Evolutionary conservation across 2,329 filamentous ascomycete species (phyloP).

Genomic region (Neonectria neomacrospora): DNA sequence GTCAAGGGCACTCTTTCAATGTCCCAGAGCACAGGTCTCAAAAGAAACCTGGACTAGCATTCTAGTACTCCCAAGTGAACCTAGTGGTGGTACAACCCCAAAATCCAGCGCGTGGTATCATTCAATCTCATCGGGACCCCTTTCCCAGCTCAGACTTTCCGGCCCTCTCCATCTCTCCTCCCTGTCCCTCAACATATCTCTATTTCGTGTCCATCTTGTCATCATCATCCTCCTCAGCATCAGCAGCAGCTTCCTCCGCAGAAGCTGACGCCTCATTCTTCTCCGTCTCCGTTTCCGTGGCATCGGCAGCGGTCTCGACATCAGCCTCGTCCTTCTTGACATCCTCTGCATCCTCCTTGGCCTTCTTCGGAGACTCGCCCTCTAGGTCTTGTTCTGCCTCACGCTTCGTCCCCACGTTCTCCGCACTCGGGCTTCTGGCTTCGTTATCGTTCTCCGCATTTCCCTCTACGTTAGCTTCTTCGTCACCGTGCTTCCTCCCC

Average conservation of each 20-base stretch:
- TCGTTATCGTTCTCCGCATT: constrained; percentile 44
- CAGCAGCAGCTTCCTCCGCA: constrained; percentile 36
- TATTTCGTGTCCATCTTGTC: constrained; percentile 46
- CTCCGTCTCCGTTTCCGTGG: constrained; percentile 17
- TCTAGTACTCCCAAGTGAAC: constrained; percentile 14
- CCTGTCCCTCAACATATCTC: not conserved
- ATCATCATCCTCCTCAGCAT: constrained; percentile 29
- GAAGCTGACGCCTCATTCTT: constrained; percentile 25
- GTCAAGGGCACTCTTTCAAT: not conserved
- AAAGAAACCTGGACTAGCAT: constrained; percentile 2
- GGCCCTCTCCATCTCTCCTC: not conserved
- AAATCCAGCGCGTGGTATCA: constrained; percentile 29
- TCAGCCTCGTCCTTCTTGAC: constrained; percentile 27
- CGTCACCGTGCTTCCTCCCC: constrained; percentile 59
- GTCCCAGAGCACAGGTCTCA: not conserved
- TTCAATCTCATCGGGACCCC: constrained; percentile 24
- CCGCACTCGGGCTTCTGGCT: constrained; percentile 44
- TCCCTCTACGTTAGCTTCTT: constrained; percentile 29
- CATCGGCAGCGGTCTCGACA: constrained; percentile 6
- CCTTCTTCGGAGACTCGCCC: constrained; percentile 57
- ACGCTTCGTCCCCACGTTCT: constrained; percentile 61
- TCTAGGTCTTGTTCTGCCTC: constrained; percentile 63
- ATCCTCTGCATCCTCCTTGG: constrained; percentile 56
- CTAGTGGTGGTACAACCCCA: constrained; percentile 22
- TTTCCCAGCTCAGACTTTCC: constrained; percentile 11